Evolutionary conservation across 2,329 filamentous ascomycete species (phyloP).

Genomic region (Drechslerella dactyloides): DNA sequence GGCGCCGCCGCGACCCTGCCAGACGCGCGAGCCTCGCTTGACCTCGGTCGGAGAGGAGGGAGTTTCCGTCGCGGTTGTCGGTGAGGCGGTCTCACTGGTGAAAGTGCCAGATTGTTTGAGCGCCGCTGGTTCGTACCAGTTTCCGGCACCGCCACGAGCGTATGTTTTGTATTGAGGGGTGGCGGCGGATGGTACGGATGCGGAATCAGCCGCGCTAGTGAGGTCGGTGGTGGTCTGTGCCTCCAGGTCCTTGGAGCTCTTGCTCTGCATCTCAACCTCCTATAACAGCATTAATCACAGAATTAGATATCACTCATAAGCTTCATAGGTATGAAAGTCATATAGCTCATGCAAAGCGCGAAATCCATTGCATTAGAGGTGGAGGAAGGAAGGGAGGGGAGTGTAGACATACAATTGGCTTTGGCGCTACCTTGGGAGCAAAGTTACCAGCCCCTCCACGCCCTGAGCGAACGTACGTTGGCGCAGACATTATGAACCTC

Average conservation of each 20-base stretch:
- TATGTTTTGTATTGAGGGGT: slow-evolving; percentile 48
- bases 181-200: slow-evolving; percentile 16
- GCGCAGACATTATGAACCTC: slow-evolving; percentile 34
- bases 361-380: neutral
- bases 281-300: neutral
- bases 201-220: slow-evolving; percentile 26
- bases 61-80: slow-evolving; percentile 9
- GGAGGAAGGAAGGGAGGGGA: neutral
- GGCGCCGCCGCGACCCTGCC: slow-evolving; percentile 47
- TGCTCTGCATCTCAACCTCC: slow-evolving; percentile 47
- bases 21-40: slow-evolving; percentile 45
- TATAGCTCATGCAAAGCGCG: too few relatives aligned
- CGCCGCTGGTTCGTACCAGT: slow-evolving; percentile 48
- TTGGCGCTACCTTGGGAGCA: slow-evolving; percentile 38
- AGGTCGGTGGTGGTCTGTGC: slow-evolving; percentile 32
- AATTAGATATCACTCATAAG: neutral
- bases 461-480: slow-evolving; percentile 48
- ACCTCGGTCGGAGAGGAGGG: slow-evolving; percentile 1
- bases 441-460: slow-evolving; percentile 49
- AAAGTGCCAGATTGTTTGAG: slow-evolving; percentile 44
- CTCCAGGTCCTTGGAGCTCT: slow-evolving; percentile 29
- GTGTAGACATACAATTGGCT: slow-evolving; percentile 33
- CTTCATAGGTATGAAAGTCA: too few relatives aligned
- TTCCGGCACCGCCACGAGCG: slow-evolving; percentile 44
- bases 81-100: slow-evolving; percentile 8